A percentile compares a stretch with the other conserved stretches of the same genome.
These are phyloP conservation scores for Marsdenia floribunda DNA, from an alignment of 257 asterid genomes.

Conservation along the genomic window DNA sequence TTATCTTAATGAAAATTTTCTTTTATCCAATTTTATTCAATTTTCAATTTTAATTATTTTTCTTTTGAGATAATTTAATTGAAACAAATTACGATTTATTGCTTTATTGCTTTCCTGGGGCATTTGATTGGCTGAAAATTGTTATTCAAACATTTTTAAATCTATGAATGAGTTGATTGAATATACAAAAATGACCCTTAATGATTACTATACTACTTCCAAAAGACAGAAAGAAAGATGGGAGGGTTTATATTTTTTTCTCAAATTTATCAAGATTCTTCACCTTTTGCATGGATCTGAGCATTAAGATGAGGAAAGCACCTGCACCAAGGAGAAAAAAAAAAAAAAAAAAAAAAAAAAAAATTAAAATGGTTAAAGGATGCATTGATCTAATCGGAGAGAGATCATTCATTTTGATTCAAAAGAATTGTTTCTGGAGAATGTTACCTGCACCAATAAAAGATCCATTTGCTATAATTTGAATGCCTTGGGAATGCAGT, in stretches of 20 bases:
- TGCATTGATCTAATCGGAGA: too few relatives aligned
- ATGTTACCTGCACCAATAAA: constrained; percentile 72
- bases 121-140: too few relatives aligned
- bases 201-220: neutral
- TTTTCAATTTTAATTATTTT: too few relatives aligned
- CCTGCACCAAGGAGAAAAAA: constrained; percentile 53
- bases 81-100: too few relatives aligned
- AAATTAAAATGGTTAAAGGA: too few relatives aligned
- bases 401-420: neutral
- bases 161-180: neutral
- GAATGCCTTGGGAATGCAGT: constrained; percentile 57
- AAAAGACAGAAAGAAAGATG: neutral
- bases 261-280: constrained; percentile 81
- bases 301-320: constrained; percentile 52
- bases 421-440: neutral
- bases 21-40: too few relatives aligned
- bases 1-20: too few relatives aligned
- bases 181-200: neutral
- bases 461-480: constrained; percentile 54
- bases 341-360: too few relatives aligned
- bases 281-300: constrained; percentile 89
- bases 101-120: too few relatives aligned
- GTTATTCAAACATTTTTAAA: too few relatives aligned
- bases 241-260: constrained; percentile 48
- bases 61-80: too few relatives aligned